These are phyloP conservation scores for Metschnikowia shivogae DNA, from an alignment of 805 yeast genomes.

Conservation along the genomic window DNA sequence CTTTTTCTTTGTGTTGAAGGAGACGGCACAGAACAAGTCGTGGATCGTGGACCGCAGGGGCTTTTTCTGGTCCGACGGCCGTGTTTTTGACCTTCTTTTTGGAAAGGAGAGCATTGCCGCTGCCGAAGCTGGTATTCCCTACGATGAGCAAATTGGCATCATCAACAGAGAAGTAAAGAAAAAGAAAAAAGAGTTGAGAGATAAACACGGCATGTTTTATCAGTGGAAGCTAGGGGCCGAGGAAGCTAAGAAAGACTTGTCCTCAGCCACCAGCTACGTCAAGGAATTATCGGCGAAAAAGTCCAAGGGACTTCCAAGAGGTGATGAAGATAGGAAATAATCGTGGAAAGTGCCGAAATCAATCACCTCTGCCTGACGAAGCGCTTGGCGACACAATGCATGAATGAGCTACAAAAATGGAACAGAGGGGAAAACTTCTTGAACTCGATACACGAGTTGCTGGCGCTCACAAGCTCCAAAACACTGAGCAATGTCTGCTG, in stretches of 20 bases:
- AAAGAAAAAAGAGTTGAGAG: conserved; percentile 47
- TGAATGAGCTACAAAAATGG: too few species aligned
- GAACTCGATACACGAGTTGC: too few species aligned
- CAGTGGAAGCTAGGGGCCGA: conserved; percentile 42
- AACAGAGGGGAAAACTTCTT: too few species aligned
- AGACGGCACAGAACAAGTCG: conserved; percentile 45
- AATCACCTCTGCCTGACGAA: too few species aligned
- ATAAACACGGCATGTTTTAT: conserved; percentile 60
- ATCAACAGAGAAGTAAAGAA: conserved; percentile 44
- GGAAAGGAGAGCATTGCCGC: conserved; percentile 75
- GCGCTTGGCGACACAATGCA: too few species aligned
- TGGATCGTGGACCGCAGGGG: conserved; percentile 84
- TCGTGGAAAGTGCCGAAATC: neutral
- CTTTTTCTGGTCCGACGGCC: conserved; percentile 90
- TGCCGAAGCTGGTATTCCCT: conserved; percentile 66
- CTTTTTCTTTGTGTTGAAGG: conserved; percentile 70
- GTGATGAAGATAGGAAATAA: conserved; percentile 11
- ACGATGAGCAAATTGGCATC: conserved; percentile 55
- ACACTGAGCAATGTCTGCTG: too few species aligned
- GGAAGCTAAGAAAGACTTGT: conserved; percentile 29
- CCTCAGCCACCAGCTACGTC: conserved; percentile 23
- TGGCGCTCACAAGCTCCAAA: too few species aligned
- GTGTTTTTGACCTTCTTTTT: conserved; percentile 76
- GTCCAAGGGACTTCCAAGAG: conserved; percentile 14
- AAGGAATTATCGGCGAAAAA: conserved; percentile 10